Evolutionary conservation across 2,329 filamentous ascomycete genomes (phyloP).

Genomic region (Fusarium guadeloupense): DNA sequence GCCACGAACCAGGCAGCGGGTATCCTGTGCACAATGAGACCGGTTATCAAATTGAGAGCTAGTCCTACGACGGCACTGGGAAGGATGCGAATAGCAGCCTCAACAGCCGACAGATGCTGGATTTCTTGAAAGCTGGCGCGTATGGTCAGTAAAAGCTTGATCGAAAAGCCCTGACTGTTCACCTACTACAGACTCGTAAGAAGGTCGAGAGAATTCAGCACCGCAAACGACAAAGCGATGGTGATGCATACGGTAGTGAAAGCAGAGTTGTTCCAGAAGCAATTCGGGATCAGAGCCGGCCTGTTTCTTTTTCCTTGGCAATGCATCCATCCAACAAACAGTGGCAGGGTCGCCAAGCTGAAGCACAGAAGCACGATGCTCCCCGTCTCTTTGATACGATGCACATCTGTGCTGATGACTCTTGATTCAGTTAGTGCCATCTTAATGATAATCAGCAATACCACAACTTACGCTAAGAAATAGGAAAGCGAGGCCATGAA

Average conservation of each 20-base stretch:
- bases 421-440: conserved; percentile 31
- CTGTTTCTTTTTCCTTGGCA: conserved; percentile 55
- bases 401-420: conserved; percentile 50
- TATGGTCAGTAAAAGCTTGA: too few species aligned
- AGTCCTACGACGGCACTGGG: conserved; percentile 57
- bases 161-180: too few species aligned
- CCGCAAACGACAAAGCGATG: conserved; percentile 56
- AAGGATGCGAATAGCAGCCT: conserved; percentile 55
- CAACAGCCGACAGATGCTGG: conserved; percentile 54
- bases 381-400: conserved; percentile 53
- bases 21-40: conserved; percentile 56
- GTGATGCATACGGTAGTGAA: conserved; percentile 66
- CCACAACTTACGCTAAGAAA: conserved; percentile 58
- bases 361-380: conserved; percentile 59
- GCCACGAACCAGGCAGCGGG: conserved; percentile 52
- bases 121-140: conserved; percentile 62
- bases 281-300: conserved; percentile 69
- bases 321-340: conserved; percentile 64
- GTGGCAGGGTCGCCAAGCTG: conserved; percentile 53
- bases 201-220: conserved; percentile 57
- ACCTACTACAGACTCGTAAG: conserved; percentile 62
- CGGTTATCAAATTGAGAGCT: conserved; percentile 54
- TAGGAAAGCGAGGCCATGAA: conserved; percentile 61
- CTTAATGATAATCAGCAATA: too few species aligned
- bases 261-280: conserved; percentile 65